phyloP scores from a whole-genome alignment of 106 monocot genomes.

The Allium cepa region DNA sequence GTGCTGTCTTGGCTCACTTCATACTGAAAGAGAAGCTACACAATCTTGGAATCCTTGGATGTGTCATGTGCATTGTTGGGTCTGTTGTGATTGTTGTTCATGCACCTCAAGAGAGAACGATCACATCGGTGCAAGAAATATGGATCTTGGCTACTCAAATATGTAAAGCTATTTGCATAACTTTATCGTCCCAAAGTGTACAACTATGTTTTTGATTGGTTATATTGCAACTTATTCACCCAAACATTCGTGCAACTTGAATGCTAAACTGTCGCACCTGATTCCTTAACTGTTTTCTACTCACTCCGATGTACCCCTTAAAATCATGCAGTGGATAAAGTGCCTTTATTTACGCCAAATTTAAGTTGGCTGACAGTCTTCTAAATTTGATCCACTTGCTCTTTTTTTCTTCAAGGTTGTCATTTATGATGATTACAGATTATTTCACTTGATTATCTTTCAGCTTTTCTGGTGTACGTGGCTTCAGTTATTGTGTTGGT shows the following conservation, averaged over 20 bases:
- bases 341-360: too few species aligned
- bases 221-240: too few species aligned
- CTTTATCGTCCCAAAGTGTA: not conserved
- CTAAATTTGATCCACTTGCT: not conserved
- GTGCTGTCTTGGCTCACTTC: slow-evolving; percentile 68
- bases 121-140: slow-evolving; percentile 75
- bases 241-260: too few species aligned
- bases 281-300: too few species aligned
- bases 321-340: too few species aligned
- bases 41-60: slow-evolving; percentile 80
- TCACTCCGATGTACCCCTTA: too few species aligned
- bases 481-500: slow-evolving; percentile 60
- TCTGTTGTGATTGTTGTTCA: slow-evolving; percentile 85
- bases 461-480: slow-evolving; percentile 77
- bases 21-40: slow-evolving; percentile 64
- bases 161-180: not conserved
- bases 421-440: slow-evolving; percentile 10
- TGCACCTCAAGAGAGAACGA: slow-evolving; percentile 69
- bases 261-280: too few species aligned
- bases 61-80: slow-evolving; percentile 79
- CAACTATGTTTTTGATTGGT: too few species aligned
- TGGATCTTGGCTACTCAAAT: slow-evolving; percentile 77
- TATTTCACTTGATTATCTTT: slow-evolving; percentile 14
- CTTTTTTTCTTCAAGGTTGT: slow-evolving; percentile 2
- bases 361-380: not conserved